These are phyloP conservation scores for Lachancea quebecensis DNA, from an alignment of 805 yeast species.

Conservation along the genomic window DNA sequence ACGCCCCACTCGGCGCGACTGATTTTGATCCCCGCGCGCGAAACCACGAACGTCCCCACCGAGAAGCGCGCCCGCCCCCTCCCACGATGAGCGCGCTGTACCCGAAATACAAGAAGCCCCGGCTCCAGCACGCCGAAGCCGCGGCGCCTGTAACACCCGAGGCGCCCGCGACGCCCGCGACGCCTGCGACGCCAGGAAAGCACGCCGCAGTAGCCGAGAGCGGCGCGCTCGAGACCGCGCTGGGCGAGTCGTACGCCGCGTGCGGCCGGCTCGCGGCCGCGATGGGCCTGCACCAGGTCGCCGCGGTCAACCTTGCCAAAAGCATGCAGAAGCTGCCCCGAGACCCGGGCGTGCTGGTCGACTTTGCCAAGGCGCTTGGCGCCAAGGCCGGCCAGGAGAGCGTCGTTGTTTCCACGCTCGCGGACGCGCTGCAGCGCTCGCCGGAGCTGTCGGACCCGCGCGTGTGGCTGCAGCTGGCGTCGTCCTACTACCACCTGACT, in stretches of 20 bases:
- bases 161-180: no score
- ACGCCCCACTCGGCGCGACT: no score
- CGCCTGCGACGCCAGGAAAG: no score
- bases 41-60: no score
- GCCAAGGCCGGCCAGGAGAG: neutral
- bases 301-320: slow-evolving; percentile 14
- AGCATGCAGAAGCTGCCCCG: slow-evolving; percentile 10
- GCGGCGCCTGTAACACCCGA: no score
- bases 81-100: no score
- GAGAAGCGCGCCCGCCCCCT: no score
- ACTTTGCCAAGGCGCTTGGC: slow-evolving; percentile 6
- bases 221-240: neutral
- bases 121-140: no score
- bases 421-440: slow-evolving; percentile 1
- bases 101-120: no score
- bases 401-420: slow-evolving; percentile 2
- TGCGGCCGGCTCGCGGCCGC: slow-evolving; percentile 23
- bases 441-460: slow-evolving; percentile 2
- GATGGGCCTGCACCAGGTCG: slow-evolving; percentile 15
- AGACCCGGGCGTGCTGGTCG: slow-evolving; percentile 3
- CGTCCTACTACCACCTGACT: slow-evolving; percentile 18
- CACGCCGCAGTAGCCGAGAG: no score
- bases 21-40: no score
- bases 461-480: slow-evolving; percentile 21
- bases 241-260: slow-evolving; percentile 2